Evolutionary conservation across 192 early-diverging fungal species (phyloP), one percentile per base, ranked within the genome.

Genomic region (Chytriomyces confervae): DNA sequence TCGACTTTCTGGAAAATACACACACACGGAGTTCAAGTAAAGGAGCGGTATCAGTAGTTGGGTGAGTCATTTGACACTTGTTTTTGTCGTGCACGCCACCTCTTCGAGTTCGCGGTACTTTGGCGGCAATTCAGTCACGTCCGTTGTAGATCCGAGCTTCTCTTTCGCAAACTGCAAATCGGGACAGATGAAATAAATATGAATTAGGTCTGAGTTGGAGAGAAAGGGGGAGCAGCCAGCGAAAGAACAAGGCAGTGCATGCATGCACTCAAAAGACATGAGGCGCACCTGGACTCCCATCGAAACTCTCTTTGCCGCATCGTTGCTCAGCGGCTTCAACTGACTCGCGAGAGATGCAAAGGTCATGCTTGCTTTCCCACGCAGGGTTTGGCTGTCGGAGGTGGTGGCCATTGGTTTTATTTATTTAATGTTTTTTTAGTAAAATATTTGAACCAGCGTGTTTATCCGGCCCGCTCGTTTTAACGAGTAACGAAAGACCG

Each of bases 31-130:
- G 24, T 27, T 27, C 24, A 27, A 27, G 24, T 27, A 27, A 27
- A 0, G 24, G 24, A 27, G 24, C 0, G 24, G 24, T 27, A 27
- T 27, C 24, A 27, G 24, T 27, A 27, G 24, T 27, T 27, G 24
- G 24, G 24, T 27, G 24, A 27, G 36, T 45, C 62, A 29, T 18
- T 8, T 66, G 24, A 20, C 62, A 8, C 5, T 57, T 57, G n/a
- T n/a, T n/a, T n/a, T n/a, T n/a, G n/a, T 64, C 50, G 7, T 16
- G 44, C 23, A 9, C 48, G 20, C 69, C 86, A 94, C 94, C 87
- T 89, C 89, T 78, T 98, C 97, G 61, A 99, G 87, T 66, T 93
- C 90, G 69, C 94, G 86, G 83, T 98, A 99, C 77, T 99, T 97
- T 69, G 88, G 87, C 48, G 97, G 97, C 43, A 99, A 91, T 70